Base-by-base conservation (phyloP, 2,329 filamentous ascomycete genomes). In the Chaetomium sp. region DNA sequence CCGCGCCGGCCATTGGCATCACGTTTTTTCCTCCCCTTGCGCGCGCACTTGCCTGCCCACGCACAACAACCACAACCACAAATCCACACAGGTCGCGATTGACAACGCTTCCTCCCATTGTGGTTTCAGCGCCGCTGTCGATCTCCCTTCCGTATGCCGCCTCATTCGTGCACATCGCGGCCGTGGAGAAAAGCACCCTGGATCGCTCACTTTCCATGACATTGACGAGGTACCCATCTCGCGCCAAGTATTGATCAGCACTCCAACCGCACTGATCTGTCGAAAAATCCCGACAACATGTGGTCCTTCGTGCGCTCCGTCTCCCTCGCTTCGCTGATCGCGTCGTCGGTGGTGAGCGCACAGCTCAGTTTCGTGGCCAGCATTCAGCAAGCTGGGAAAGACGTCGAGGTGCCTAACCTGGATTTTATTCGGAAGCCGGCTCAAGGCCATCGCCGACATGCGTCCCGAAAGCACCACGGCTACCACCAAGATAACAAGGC, bases 311-410 rank as follows among this genome's bases (percentile, higher is more conserved):
- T 54, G 37, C 54, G 51, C 42, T 54, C 60, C 9, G 34, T 62
- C 19, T 38, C 61, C 11, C 47, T 59, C 49, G 38, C 40, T 34
- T 51, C 55, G 27, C 36, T 61, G 40, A 34, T 54, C n/a, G 48
- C 56, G 6, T 58, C 59, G 35, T 38, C 8, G 8, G 12, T 12
- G 2, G 57, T 47, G 37, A 54, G 54, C 11, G 62, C 59, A 3
- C 55, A 62, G 41, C 41, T 64, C 38, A 62, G 50, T 37, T 65
- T 62, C 53, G 40, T 51, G 14, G 62, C 57, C 4, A 61, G 59
- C 41, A 51, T 62, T 27, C 45, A 55, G 19, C 57, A 59, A 34
- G 52, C 48, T 9, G 61, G 59, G 12, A 48, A 53, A 9, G 47
- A 57, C 35, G 57, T 62, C 1, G 56, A 61, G 32, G 51, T 52